Evolutionary conservation across 192 early-diverging fungal genomes (phyloP).

Genomic region (Rhizoclosmatium sp.): DNA sequence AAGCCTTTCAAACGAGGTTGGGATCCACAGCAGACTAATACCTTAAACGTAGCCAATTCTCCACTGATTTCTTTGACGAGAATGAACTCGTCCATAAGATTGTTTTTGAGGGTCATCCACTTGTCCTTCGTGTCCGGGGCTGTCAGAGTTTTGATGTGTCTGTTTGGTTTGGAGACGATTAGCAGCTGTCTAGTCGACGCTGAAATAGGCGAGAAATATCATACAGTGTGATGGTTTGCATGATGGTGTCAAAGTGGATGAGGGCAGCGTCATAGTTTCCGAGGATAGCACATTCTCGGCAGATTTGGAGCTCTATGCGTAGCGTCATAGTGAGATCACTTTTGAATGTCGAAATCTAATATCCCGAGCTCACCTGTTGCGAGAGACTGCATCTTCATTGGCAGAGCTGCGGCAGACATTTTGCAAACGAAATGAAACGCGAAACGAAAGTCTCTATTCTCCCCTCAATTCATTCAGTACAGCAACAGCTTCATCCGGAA

Average conservation of each 20-base stretch:
- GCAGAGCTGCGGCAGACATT: too few relatives aligned
- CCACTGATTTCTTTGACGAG: conserved; percentile 60
- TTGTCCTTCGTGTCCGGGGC: conserved; percentile 41
- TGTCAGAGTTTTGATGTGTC: conserved; percentile 52
- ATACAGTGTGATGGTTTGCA: conserved; percentile 57
- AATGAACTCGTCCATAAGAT: conserved; percentile 54
- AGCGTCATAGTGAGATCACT: too few relatives aligned
- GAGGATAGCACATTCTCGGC: conserved; percentile 63
- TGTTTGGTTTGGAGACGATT: conserved; percentile 24
- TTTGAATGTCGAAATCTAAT: too few relatives aligned
- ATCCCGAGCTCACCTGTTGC: too few relatives aligned
- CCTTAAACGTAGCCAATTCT: conserved; percentile 65
- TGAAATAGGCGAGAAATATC: neutral
- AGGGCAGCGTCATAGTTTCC: conserved; percentile 66
- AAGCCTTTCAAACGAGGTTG: conserved; percentile 2
- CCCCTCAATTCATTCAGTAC: neutral
- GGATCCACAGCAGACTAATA: conserved; percentile 5
- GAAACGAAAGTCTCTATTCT: too few relatives aligned
- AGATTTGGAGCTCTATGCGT: conserved; percentile 49
- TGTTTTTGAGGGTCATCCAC: conserved; percentile 51
- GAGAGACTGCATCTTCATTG: too few relatives aligned
- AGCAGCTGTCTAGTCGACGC: neutral
- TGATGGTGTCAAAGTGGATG: conserved; percentile 61
- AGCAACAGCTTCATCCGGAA: neutral
- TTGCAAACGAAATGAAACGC: too few relatives aligned